Evolutionary conservation across 148 eudicot genomes (phyloP).

Genomic region (Diospyros lotus): DNA sequence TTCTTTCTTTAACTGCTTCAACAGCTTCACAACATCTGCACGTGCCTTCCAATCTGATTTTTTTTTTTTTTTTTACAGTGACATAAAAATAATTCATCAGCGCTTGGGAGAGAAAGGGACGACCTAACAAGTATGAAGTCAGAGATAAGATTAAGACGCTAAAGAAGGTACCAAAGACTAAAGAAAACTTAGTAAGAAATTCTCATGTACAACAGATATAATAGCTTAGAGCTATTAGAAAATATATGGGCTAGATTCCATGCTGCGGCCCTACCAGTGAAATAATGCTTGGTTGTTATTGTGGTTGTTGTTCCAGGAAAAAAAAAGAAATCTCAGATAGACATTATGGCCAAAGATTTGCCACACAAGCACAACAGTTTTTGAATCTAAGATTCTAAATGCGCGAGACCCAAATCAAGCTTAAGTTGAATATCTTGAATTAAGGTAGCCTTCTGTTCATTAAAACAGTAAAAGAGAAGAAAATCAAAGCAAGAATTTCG

Average conservation of each 20-base stretch:
- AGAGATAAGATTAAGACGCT: background rate
- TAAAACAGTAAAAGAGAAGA: background rate
- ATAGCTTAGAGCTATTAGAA: no score
- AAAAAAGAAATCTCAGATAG: no score
- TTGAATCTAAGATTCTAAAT: no score
- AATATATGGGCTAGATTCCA: no score
- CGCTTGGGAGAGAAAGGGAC: background rate
- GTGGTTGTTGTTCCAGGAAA: no score
- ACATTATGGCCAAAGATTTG: background rate
- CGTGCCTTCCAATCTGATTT: slow-evolving; percentile 95
- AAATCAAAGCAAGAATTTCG: background rate
- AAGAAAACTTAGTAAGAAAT: no score
- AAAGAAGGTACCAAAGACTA: background rate
- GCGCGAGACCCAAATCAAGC: background rate
- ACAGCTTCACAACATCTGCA: slow-evolving; percentile 84
- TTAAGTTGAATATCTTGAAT: background rate
- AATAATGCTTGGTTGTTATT: no score
- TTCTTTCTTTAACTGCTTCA: slow-evolving; percentile 76
- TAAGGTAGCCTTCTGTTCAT: background rate
- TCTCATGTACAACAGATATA: background rate
- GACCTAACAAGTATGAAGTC: background rate
- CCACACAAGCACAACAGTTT: background rate
- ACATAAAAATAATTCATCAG: background rate
- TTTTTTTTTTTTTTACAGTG: no score
- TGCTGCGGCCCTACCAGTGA: no score